phyloP scores from a whole-genome alignment of 2,329 filamentous ascomycete species.

The Myrmaecium sp. region DNA sequence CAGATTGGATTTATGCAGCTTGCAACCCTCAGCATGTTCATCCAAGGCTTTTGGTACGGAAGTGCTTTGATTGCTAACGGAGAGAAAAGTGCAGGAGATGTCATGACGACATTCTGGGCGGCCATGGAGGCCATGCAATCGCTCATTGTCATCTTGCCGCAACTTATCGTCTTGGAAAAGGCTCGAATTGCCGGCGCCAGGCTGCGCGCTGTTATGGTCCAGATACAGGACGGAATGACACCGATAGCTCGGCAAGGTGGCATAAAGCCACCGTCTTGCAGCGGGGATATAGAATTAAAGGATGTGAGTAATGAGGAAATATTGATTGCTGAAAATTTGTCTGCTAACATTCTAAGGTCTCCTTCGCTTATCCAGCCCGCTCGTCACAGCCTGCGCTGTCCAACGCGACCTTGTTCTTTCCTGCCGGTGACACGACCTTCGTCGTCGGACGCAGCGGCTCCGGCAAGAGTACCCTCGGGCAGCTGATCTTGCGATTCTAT shows the following conservation, averaged over 20 bases:
- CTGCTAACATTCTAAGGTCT: constrained; percentile 41
- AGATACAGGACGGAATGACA: constrained; percentile 13
- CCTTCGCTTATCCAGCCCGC: constrained; percentile 65
- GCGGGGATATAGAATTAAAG: constrained; percentile 52
- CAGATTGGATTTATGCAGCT: constrained; percentile 62
- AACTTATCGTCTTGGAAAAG: constrained; percentile 62
- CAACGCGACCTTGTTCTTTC: constrained; percentile 50
- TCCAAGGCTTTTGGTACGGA: constrained; percentile 83
- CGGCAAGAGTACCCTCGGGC: constrained; percentile 78
- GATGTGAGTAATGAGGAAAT: constrained; percentile 34
- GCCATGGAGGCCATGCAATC: constrained; percentile 61
- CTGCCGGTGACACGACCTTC: constrained; percentile 56
- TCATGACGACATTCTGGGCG: constrained; percentile 75
- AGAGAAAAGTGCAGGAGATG: constrained; percentile 41
- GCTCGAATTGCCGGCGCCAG: constrained; percentile 57
- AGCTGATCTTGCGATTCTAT: constrained; percentile 67
- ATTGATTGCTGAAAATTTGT: neutral
- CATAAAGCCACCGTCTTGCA: constrained; percentile 25
- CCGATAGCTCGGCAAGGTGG: constrained; percentile 7
- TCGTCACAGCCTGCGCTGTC: constrained; percentile 42
- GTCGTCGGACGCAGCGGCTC: constrained; percentile 77
- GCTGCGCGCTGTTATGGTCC: constrained; percentile 32
- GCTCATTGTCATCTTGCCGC: constrained; percentile 56
- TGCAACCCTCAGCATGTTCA: constrained; percentile 62
- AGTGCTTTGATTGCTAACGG: constrained; percentile 48